Conservation (phyloP, 2,329 filamentous ascomycete species). For the Aspergillus hiratsukae region DNA sequence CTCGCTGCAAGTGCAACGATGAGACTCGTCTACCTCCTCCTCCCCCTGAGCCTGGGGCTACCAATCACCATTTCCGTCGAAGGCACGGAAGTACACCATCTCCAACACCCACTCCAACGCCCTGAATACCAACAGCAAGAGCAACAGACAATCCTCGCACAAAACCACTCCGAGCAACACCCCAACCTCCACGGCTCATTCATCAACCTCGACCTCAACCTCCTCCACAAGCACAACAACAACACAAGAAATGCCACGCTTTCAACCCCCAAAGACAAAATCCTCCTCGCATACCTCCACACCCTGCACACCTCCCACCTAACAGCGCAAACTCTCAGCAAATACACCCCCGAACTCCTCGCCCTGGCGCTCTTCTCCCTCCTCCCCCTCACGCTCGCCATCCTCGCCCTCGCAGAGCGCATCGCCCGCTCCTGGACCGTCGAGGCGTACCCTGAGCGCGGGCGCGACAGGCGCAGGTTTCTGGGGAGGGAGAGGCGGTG, state of each 20-base stretch:
- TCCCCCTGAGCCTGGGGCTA: background rate
- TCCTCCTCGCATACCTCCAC: background rate
- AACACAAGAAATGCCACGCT: background rate
- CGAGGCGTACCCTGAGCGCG: background rate
- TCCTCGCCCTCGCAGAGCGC: conserved; percentile 6
- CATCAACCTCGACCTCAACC: background rate
- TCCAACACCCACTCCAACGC: background rate
- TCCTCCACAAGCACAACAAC: background rate
- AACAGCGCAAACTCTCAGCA: background rate
- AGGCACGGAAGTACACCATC: background rate
- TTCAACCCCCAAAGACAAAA: background rate
- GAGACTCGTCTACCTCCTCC: background rate
- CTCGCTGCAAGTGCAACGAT: background rate
- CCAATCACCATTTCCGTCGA: background rate
- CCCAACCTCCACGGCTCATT: background rate
- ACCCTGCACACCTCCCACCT: conserved; percentile 1
- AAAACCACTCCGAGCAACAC: background rate
- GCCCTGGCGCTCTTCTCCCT: conserved; percentile 5
- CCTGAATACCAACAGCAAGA: background rate
- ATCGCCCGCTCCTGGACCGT: background rate
- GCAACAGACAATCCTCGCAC: background rate
- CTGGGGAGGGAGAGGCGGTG: background rate
- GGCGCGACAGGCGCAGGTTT: background rate
- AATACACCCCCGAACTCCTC: conserved; percentile 5
- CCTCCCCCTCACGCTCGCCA: conserved; percentile 5